Base-by-base conservation (phyloP, 179 eudicot genomes). In the Spinacia oleracea region DNA sequence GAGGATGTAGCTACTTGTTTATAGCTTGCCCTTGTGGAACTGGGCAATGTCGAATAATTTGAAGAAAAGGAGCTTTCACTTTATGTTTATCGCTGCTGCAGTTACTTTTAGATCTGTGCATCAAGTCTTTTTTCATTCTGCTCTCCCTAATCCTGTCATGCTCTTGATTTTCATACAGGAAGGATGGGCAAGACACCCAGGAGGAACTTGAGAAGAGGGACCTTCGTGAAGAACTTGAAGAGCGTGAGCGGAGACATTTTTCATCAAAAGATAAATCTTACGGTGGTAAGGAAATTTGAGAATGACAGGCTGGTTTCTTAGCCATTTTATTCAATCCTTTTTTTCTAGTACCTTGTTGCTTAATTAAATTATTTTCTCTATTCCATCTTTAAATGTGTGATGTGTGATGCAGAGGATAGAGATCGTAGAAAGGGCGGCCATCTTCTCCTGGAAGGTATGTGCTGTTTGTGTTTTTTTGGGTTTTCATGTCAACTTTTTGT, bases 131-230 rank as follows among this genome's bases (percentile, higher is more conserved):
- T 1, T 10, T 79, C 65, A 4, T 10, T 12, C 5, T 78, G 59
- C 27, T 38, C 40, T 12, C 23, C n/a, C 38, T 78, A 60, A 59
- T 27, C 21, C 45, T 32, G 31, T 40, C 70, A 21, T 59, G 56
- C 60, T 78, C 25, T 70, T 78, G 32, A 78, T 29, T 32, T 32
- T 62, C 14, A 34, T 69, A 8, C 83, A 93, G 95, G 81, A 90
- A 77, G 87, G 96, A 91, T 25, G 97, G 99, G 50, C 99, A 93
- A 79, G 94, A 92, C 83, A 93, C 97, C 66, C 89, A 90, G 53
- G 97, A 93, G 15, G 99, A 96, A 82, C n/a, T 96, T 70, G 89
- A 91, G 80, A 91, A 81, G 89, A 91, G 94, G 86, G 87, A 96
- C 81, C 94, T 96, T 45, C 89, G 90, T 9, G 94, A 88, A 1